Base-by-base conservation (phyloP, 1,139 yeast genomes). In the Saccharomyces hybrid region DNA sequence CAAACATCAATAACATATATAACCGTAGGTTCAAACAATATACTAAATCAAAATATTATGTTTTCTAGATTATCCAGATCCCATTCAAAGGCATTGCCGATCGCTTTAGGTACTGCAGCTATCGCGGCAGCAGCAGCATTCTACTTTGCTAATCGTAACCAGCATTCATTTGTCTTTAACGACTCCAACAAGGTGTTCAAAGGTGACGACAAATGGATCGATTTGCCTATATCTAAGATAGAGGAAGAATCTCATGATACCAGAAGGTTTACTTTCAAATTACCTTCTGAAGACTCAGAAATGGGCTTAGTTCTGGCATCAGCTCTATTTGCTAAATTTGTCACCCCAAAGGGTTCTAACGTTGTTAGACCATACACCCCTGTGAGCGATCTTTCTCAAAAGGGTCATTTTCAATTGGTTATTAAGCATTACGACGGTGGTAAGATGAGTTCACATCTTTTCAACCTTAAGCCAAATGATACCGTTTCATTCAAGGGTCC, bases 331-430 rank as follows among this genome's bases (percentile, higher is more conserved):
- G 81, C 96, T 70, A 90, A 90, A 76, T 89, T 76, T 62, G 87
- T 85, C 56, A 86, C 93, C 55, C 80, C 83, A 57, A 89, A 89
- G 76, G 98, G 97, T 63, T 83, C 78, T 74, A 84, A 85, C 67
- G 97, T 93, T 56, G 79, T 95, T 61, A 86, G 99, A 77, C 99
- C 99, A 50, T 95, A 95, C 78, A 95, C 99, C 42, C 99, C 99
- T 56, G 79, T 85, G 54, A 80, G 88, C 38, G 89, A 86, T 66
- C 76, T 80, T 54, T 83, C 82, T 54, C 78, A 79, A 58, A 78
- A 79, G 71, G 99, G 99, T 53, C 71, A 79, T 56, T 77, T 95
- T 67, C 90, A 88, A 59, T 81, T 95, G 64, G 81, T 91, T 59
- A 78, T 95, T 72, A 95, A 95, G 80, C 82, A 78, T 61, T 95